Base-by-base conservation (phyloP, 257 asterid species). In the Solanum ossicruentum region DNA sequence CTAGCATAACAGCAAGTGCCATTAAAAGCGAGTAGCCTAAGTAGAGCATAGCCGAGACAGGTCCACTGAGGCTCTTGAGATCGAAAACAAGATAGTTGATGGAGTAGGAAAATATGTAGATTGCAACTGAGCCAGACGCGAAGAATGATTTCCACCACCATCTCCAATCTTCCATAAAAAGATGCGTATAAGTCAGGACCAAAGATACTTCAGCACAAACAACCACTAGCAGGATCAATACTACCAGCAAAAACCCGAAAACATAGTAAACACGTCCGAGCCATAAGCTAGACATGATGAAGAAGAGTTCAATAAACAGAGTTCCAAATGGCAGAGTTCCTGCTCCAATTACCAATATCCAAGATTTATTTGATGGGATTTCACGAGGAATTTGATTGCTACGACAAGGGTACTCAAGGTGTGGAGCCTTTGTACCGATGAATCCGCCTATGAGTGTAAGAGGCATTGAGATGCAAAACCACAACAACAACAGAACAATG, bases 91-190 rank as follows among this genome's bases (percentile, higher is more conserved):
- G 85, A 52, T 86, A 86, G 88, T 86, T 86, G 23, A 86, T 65
- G 5, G 88, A 71, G 80, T 82, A 86, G 20, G 82, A 72, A 58
- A 86, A 86, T 10, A 86, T 82, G 83, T 86, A 86, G 26, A 86
- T 4, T 10, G 88, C 83, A 26, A 86, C 84, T 20, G 88, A 82
- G 10, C 88, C 88, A n/a, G 88, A 86, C 1, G 88, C 70, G 32
- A 82, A 86, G 88, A 82, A 86, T 23, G 88, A 86, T 63, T 86
- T 82, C 88, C 85, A 82, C 88, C 85, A 82, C 88, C 88, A 86
- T 36, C 85, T 82, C 88, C 88, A 86, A 36, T 86, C 88, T 80
- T 82, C 88, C 45, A 82, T 71, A 17, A 85, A 86, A 1, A 86
- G 83, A 28, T 86, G 88, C 88, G 72, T 82, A 13, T 86, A 86